These are phyloP conservation scores for Didymella segeticola DNA, from an alignment of 2,329 filamentous ascomycete species.

Conservation along the genomic window DNA sequence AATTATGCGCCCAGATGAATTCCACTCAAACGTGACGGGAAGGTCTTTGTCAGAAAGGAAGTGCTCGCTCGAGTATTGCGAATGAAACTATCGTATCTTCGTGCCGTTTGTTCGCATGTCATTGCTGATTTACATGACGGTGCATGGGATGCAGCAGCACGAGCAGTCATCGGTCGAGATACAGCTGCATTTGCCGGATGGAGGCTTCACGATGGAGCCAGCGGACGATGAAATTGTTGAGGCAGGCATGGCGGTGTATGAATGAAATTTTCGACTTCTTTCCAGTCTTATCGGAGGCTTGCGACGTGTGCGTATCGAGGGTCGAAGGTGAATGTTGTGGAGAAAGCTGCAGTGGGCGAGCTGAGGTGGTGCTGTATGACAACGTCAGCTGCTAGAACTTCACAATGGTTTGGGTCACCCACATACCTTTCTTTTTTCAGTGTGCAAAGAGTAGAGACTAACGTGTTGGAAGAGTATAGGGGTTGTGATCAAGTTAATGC, in stretches of 20 bases:
- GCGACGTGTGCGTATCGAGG: background rate
- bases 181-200: conserved; percentile 39
- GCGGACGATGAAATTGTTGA: conserved; percentile 43
- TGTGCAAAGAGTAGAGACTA: background rate
- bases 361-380: conserved; percentile 4
- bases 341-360: background rate
- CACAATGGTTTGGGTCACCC: background rate
- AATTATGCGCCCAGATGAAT: background rate
- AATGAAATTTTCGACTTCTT: background rate
- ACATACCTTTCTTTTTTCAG: background rate
- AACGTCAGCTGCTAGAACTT: conserved; percentile 11
- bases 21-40: background rate
- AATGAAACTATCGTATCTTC: conserved; percentile 2
- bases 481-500: conserved; percentile 19
- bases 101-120: background rate
- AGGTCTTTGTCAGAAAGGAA: background rate
- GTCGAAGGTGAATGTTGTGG: background rate
- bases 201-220: conserved; percentile 46
- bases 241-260: conserved; percentile 36
- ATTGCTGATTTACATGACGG: conserved; percentile 41
- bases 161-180: conserved; percentile 41
- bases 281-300: background rate
- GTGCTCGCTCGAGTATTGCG: background rate
- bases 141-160: conserved; percentile 47
- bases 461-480: no score